Base-by-base conservation (phyloP, 2,329 filamentous ascomycete species). In the Sporothrix phasma region DNA sequence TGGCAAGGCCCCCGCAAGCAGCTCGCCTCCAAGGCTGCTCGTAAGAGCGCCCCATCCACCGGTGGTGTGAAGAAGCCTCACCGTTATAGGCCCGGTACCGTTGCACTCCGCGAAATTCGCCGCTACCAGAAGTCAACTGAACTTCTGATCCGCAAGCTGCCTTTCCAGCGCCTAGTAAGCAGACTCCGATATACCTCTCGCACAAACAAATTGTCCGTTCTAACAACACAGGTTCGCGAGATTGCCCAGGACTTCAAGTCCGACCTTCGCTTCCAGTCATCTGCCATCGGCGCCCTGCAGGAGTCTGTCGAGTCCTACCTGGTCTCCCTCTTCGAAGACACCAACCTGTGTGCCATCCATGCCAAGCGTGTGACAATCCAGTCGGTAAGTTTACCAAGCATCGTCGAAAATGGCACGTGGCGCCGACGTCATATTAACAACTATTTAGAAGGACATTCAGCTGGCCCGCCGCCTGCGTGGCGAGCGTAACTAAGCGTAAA, bases 281-380 rank as follows among this genome's bases (percentile, higher is more conserved):
- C 93, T 54, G 94, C 94, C 77, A 97, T 99, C 76, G 90, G 91
- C 74, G 94, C 94, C 69, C 88, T 99, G 46, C 93, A 99, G 82
- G 94, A 99, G 84, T 96, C 94, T 63, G 92, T 96, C 70, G 94
- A 99, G 84, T 96, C 94, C 2, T 97, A 97, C 81, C 89, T 99
- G 73, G 92, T 97, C 79, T 96, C 92, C 51, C 88, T 97, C 69
- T 97, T 97, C 73, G 92, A 97, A 80, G 93, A 97, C 77, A 97
- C 93, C 81, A 97, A 97, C 83, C 82, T 96, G 62, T 97, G 93
- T 81, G 93, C 94, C 75, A 96, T 97, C 78, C 94, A 97, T 81
- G 93, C 94, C 80, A 97, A 97, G 87, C 92, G 94, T 82, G 94
- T 97, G 75, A 97, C 93, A 74, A 97, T 97, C 80, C 93, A 93